Base-by-base conservation (phyloP, 1,284 basidiomycete species). In the Hemileia vastatrix region DNA sequence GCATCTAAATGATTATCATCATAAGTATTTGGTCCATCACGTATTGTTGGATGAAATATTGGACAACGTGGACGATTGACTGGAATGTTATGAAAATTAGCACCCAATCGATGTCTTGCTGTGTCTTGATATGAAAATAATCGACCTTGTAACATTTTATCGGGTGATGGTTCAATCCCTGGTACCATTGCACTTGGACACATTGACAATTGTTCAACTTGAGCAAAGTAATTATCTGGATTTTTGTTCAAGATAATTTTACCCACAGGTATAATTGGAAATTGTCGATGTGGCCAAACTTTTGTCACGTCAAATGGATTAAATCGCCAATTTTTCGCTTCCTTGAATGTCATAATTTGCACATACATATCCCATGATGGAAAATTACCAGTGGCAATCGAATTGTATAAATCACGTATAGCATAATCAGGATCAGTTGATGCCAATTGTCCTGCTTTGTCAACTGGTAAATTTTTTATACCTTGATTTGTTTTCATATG, bases 341-440 rank as follows among this genome's bases (percentile, higher is more conserved):
- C 86, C 71, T 86, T 81, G 2, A 84, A 79, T 0, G 89, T 92
- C 89, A 91, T 92, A 24, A 85, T 88, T 85, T 93, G 74, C 50
- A 89, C 80, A 71, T 83, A 86, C 66, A 87, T 84, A 5, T 83
- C 86, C 90, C 88, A 92, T 1, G 81, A 79, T 0, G 90, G 89
- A 80, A 76, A 84, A 3, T 91, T 82, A 62, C 86, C 85, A 13
- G 78, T 76, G 73, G 90, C 86, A 74, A 96, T 93, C 32, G 83
- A 78, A 63, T 89, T 81, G 78, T 87, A 92, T 53, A 96, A 79
- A 31, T 80, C 77, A 74, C n/a, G n/a, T n/a, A n/a, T n/a, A n/a
- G n/a, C n/a, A n/a, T n/a, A n/a, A n/a, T 94, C 90, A 45, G 89
- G 85, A 77, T 91, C 87, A 70, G 83, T 81, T 32, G 85, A 88